Evolutionary conservation across 2,329 filamentous ascomycete genomes (phyloP).

Genomic region (Huntiella omanensis): DNA sequence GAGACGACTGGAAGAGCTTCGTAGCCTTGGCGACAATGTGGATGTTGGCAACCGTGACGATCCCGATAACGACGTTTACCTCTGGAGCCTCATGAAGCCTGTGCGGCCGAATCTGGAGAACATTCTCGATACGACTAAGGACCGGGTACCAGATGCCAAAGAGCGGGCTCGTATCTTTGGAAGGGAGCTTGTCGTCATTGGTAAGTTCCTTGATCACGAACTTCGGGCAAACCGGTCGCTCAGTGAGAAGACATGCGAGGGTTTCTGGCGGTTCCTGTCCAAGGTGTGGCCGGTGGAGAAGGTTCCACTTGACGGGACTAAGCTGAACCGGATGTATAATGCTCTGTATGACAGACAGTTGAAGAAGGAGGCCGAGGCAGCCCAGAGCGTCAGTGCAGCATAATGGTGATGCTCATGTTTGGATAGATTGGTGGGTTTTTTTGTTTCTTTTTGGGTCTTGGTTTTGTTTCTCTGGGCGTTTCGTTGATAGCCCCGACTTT

Average conservation of each 20-base stretch:
- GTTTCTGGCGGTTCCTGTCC: conserved; percentile 30
- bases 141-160: conserved; percentile 42
- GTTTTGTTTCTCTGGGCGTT: not conserved
- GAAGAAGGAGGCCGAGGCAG: conserved; percentile 11
- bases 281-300: conserved; percentile 27
- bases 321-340: conserved; percentile 27
- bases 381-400: not conserved
- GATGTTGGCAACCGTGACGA: conserved; percentile 24
- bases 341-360: conserved; percentile 20
- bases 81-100: conserved; percentile 34
- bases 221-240: conserved; percentile 22
- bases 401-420: not conserved
- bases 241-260: conserved; percentile 26
- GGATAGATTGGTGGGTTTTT: not conserved
- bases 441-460: conserved; percentile 1
- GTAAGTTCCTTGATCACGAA: conserved; percentile 37
- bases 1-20: conserved; percentile 24
- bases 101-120: conserved; percentile 40
- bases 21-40: conserved; percentile 26
- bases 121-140: conserved; percentile 41
- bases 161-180: conserved; percentile 43
- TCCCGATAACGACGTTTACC: conserved; percentile 26
- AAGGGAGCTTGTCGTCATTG: conserved; percentile 40
- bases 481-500: not conserved
- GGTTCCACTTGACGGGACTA: conserved; percentile 20